phyloP scores from a whole-genome alignment of 2,329 filamentous ascomycete genomes.

The Calonectria fujianensis region DNA sequence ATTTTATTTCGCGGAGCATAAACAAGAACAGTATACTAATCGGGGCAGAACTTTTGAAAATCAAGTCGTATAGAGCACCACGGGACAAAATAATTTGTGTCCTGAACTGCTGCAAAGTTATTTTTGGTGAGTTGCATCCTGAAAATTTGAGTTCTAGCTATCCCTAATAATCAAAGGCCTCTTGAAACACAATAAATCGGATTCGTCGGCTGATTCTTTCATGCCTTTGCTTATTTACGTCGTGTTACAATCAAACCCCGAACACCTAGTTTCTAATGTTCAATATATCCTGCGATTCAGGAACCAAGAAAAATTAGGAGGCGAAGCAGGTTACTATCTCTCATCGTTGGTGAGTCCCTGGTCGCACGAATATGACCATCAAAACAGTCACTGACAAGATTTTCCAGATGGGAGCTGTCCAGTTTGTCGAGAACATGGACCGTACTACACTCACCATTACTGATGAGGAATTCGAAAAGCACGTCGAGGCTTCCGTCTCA shows the following conservation, averaged over 20 bases:
- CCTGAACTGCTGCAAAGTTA: conserved; percentile 99
- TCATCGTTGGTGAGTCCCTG: conserved; percentile 85
- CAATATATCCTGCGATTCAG: conserved; percentile 98
- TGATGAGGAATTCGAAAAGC: conserved; percentile 95
- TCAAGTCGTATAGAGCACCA: conserved; percentile 97
- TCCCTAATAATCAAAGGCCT: conserved; percentile 75
- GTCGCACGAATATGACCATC: neutral
- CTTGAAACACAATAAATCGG: conserved; percentile 91
- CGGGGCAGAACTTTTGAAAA: conserved; percentile 89
- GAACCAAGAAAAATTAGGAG: conserved; percentile 96
- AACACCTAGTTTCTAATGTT: conserved; percentile 96
- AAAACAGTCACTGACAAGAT: conserved; percentile 30
- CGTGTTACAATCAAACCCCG: conserved; percentile 93
- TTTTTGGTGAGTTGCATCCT: conserved; percentile 81
- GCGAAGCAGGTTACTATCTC: conserved; percentile 98
- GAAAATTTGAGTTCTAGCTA: neutral
- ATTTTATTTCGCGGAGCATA: conserved; percentile 39
- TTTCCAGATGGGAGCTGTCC: conserved; percentile 87
- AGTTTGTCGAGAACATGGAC: conserved; percentile 98
- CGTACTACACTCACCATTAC: conserved; percentile 94
- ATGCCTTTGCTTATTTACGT: conserved; percentile 97
- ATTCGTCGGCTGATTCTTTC: conserved; percentile 97
- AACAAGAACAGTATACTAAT: conserved; percentile 39
- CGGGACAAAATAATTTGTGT: conserved; percentile 99
- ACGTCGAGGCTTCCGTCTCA: conserved; percentile 97